Evolutionary conservation across 2,329 filamentous ascomycete genomes (phyloP).

Genomic region (Apiospora rasikravindrae): DNA sequence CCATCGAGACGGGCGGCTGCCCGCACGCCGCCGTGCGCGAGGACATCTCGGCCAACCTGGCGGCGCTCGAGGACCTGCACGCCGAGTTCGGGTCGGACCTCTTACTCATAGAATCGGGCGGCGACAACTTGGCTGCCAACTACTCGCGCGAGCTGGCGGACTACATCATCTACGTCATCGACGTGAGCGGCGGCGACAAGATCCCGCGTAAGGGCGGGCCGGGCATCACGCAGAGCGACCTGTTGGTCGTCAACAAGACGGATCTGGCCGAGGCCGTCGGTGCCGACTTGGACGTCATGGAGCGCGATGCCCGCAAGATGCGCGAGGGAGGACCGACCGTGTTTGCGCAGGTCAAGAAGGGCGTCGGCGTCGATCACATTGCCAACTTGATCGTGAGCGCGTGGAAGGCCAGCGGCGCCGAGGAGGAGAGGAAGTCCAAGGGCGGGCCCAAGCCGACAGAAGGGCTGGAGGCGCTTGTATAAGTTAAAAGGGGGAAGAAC

Average conservation of each 20-base stretch:
- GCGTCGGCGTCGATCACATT: slow-evolving; percentile 83
- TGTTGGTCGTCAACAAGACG: slow-evolving; percentile 96
- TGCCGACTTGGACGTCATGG: slow-evolving; percentile 91
- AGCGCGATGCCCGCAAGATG: slow-evolving; percentile 92
- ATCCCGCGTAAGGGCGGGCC: slow-evolving; percentile 94
- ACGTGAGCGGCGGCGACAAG: slow-evolving; percentile 96
- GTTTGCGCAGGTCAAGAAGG: slow-evolving; percentile 96
- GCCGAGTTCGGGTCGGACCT: slow-evolving; percentile 79
- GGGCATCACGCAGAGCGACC: slow-evolving; percentile 93
- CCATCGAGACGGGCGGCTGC: slow-evolving; percentile 97
- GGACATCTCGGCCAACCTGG: slow-evolving; percentile 93
- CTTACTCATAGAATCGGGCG: slow-evolving; percentile 92
- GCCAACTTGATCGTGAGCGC: slow-evolving; percentile 87
- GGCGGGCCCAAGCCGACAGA: slow-evolving; percentile 65
- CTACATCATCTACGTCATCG: slow-evolving; percentile 98
- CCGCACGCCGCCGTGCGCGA: slow-evolving; percentile 97
- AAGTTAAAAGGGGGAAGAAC: background rate
- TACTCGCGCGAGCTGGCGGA: slow-evolving; percentile 95
- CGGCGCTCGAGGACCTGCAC: slow-evolving; percentile 89
- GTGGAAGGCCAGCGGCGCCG: slow-evolving; percentile 89
- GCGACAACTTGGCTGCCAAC: slow-evolving; percentile 96
- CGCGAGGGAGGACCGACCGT: slow-evolving; percentile 93
- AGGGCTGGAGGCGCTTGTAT: slow-evolving; percentile 54
- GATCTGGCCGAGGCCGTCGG: slow-evolving; percentile 90
- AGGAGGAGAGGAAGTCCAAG: slow-evolving; percentile 57